Evolutionary conservation across 352 stramenopile genomes (phyloP), one percentile per base, ranked within the genome.

Genomic region (Chrysophaeum taylorii): DNA sequence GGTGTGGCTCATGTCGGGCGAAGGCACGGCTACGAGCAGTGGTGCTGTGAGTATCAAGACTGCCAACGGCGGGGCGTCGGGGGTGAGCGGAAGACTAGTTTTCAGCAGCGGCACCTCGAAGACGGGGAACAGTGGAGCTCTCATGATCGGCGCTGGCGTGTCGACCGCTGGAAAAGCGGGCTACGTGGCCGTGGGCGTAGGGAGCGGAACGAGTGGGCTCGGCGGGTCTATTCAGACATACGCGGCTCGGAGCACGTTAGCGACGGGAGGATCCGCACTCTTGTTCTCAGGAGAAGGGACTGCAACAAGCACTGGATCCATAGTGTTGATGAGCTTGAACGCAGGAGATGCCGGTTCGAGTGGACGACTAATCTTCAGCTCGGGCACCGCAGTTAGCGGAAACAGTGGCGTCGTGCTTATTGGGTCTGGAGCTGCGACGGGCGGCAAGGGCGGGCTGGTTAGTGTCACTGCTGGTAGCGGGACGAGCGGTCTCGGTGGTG

Each of bases 321-420:
- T 63, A 21, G 27, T 63, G 27, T 14, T 63, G n/a, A 63, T 12
- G 9, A 63, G 27, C 14, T 25, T 31, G 27, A 38, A 63, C 29
- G 12, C 52, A 15, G 52, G 52, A 14, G 52, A 23, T 9, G 25
- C 52, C n/a, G 52, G 81, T 33, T 71, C 72, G 2, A 80, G 70
- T 31, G 81, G 80, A 25, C 43, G 61, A 14, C 54, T 85, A 39
- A 57, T 64, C 2, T 48, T 84, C 25, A 68, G 52, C 15, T 81
- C 78, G 35, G 80, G 80, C 39, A 76, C 75, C 15, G 72, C 77
- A 27, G 76, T 42, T 39, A 63, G 36, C 21, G 86, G 86, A 36
- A 80, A 86, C 63, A 89, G 85, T 16, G 88, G 89, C 23, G 45
- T 74, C 16, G 80, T 94, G 50, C 73, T 73, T 4, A 43, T 95